Conservation (phyloP, 345 rosid genomes). For the Sonneratia caseolaris region DNA sequence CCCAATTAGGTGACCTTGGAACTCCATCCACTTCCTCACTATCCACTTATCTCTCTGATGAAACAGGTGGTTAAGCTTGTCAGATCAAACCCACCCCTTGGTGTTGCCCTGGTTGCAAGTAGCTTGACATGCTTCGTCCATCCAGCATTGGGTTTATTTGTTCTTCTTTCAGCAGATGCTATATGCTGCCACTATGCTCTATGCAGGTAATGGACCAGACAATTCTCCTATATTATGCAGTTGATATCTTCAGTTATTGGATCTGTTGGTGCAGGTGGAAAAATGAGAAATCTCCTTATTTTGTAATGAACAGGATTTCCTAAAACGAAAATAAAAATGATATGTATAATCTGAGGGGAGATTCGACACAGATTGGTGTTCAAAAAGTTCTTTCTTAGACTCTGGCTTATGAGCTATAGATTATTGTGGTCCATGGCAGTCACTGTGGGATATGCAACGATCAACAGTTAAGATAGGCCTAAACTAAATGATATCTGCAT, state of each 20-base stretch:
- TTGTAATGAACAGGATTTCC: not conserved
- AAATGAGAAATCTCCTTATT: not conserved
- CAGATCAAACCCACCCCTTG: slow-evolving; percentile 45
- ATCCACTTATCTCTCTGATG: not conserved
- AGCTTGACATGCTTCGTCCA: slow-evolving; percentile 64
- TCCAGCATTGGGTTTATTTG: slow-evolving; percentile 78
- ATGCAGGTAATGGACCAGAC: slow-evolving; percentile 38
- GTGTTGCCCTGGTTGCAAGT: slow-evolving; percentile 46
- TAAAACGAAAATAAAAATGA: slow-evolving; percentile 1
- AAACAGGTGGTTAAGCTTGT: slow-evolving; percentile 65
- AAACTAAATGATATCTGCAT: not conserved
- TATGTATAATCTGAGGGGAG: not conserved
- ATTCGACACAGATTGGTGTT: not conserved
- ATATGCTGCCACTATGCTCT: slow-evolving; percentile 67
- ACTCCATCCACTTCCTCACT: not conserved
- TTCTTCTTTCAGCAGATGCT: slow-evolving; percentile 54
- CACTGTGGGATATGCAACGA: not conserved
- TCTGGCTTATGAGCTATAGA: not conserved
- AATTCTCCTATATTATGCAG: not conserved
- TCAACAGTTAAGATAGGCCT: not conserved
- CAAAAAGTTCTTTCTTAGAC: not conserved
- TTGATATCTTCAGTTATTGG: not conserved
- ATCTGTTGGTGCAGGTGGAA: not conserved
- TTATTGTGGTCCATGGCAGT: not conserved
- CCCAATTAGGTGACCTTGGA: not conserved